Conservation (phyloP, 1,284 basidiomycete genomes). For the Xanthoconium separans region DNA sequence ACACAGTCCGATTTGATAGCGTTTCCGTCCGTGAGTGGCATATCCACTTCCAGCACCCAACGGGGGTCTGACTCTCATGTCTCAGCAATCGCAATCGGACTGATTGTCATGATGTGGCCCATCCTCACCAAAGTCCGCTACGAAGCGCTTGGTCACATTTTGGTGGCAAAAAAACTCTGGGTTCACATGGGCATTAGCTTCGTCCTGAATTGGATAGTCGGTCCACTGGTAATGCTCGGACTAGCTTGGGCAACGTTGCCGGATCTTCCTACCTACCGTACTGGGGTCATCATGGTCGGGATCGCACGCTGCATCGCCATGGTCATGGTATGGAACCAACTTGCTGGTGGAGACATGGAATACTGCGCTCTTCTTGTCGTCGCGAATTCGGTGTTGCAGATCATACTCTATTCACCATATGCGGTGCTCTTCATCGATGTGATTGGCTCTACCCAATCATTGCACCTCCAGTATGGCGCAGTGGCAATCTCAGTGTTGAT, state of each 20-base stretch:
- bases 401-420: slow-evolving; percentile 76
- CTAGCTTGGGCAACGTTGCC: slow-evolving; percentile 86
- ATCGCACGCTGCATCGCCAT: slow-evolving; percentile 70
- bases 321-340: slow-evolving; percentile 84
- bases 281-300: slow-evolving; percentile 57
- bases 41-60: slow-evolving; percentile 7
- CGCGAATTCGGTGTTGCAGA: slow-evolving; percentile 68
- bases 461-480: slow-evolving; percentile 63
- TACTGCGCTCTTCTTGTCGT: slow-evolving; percentile 77
- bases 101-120: slow-evolving; percentile 92
- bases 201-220: slow-evolving; percentile 81
- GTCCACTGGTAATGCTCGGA: slow-evolving; percentile 80
- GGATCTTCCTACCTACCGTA: slow-evolving; percentile 64
- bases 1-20: slow-evolving; percentile 49
- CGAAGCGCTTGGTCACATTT: slow-evolving; percentile 63
- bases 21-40: slow-evolving; percentile 59
- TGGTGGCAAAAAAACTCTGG: slow-evolving; percentile 55
- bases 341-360: slow-evolving; percentile 74
- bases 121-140: slow-evolving; percentile 80
- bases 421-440: slow-evolving; percentile 77
- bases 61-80: not conserved
- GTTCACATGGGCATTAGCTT: slow-evolving; percentile 71
- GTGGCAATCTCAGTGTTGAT: slow-evolving; percentile 79
- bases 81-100: slow-evolving; percentile 72
- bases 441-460: slow-evolving; percentile 48